Percentiles rank a stretch among this genome's conserved stretches.
phyloP scores from a whole-genome alignment of 139 green algal genomes.

The Tetradesmus lagerheimii region DNA sequence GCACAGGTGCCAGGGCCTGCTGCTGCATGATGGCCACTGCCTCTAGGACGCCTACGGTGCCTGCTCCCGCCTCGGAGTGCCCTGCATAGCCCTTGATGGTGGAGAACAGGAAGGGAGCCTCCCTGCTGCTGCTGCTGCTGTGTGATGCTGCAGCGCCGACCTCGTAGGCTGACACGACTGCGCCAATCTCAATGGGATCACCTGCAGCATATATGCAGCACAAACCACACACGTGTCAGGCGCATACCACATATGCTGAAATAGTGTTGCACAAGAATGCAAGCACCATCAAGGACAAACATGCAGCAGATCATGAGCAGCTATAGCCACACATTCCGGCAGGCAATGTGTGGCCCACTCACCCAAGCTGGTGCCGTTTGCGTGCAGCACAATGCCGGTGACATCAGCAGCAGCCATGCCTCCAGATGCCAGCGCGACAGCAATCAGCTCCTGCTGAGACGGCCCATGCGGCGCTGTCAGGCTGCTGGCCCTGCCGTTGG shows the following conservation, averaged over 20 bases:
- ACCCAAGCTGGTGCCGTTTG: conserved; percentile 81
- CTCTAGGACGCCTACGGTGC: conserved; percentile 61
- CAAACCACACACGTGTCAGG: background rate
- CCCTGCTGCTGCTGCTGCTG: conserved; percentile 30
- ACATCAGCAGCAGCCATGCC: conserved; percentile 11
- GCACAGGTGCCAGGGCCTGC: conserved; percentile 37
- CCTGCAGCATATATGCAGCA: background rate
- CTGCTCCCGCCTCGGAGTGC: conserved; percentile 70
- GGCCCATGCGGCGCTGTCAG: conserved; percentile 93
- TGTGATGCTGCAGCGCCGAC: background rate
- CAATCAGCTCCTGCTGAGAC: conserved; percentile 84
- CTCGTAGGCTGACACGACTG: conserved; percentile 45
- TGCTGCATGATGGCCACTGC: conserved; percentile 47
- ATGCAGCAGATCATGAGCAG: background rate
- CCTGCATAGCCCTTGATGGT: conserved; percentile 65
- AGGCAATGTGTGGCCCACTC: conserved; percentile 58
- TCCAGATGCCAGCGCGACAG: conserved; percentile 62
- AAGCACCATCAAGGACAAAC: background rate
- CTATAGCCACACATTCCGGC: too few species aligned
- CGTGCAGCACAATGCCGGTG: conserved; percentile 75
- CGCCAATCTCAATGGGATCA: conserved; percentile 60
- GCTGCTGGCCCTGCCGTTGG: conserved; percentile 86
- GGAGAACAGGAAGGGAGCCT: conserved; percentile 55
- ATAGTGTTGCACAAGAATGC: too few species aligned
- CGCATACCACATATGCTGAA: background rate